These are phyloP conservation scores for Coniochaeta ligniaria DNA, from an alignment of 2,329 filamentous ascomycete species.

Conservation along the genomic window DNA sequence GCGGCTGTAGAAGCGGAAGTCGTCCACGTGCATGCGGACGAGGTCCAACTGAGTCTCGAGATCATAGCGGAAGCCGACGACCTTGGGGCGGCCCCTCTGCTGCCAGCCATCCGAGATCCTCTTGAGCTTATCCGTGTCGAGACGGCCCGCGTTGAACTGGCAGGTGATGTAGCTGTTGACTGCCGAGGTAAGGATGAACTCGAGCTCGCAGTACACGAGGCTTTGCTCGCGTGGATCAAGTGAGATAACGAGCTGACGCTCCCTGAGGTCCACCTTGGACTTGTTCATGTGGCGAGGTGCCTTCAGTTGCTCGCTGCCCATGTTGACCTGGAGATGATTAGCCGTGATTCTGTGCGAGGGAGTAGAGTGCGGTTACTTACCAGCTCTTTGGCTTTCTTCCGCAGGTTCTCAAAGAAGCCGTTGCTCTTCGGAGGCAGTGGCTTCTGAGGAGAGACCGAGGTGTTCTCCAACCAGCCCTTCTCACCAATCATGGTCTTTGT, in stretches of 20 bases:
- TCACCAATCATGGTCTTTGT: slow-evolving; percentile 50
- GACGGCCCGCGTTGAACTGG: slow-evolving; percentile 48
- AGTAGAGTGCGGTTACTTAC: slow-evolving; percentile 25
- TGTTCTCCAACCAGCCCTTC: slow-evolving; percentile 50
- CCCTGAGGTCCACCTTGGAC: slow-evolving; percentile 21
- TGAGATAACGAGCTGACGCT: slow-evolving; percentile 35
- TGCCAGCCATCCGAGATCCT: slow-evolving; percentile 44
- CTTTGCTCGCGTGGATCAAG: slow-evolving; percentile 49
- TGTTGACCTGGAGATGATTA: slow-evolving; percentile 15
- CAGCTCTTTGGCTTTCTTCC: slow-evolving; percentile 47
- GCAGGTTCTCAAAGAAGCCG: slow-evolving; percentile 36
- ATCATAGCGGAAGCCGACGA: slow-evolving; percentile 52
- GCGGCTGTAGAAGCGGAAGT: slow-evolving; percentile 48
- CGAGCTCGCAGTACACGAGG: slow-evolving; percentile 52
- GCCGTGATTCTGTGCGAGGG: neutral
- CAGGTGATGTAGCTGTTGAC: slow-evolving; percentile 44
- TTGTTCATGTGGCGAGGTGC: slow-evolving; percentile 23
- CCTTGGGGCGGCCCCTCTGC: slow-evolving; percentile 43
- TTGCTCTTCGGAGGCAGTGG: slow-evolving; percentile 23
- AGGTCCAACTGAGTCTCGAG: slow-evolving; percentile 54
- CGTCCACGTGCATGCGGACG: slow-evolving; percentile 37
- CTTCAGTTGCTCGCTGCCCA: slow-evolving; percentile 26
- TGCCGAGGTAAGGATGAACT: slow-evolving; percentile 43
- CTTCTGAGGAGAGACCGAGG: slow-evolving; percentile 18
- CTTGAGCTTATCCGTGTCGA: slow-evolving; percentile 43